Base-by-base conservation (phyloP, 1,139 yeast species). In the Diutina mesorugosa region DNA sequence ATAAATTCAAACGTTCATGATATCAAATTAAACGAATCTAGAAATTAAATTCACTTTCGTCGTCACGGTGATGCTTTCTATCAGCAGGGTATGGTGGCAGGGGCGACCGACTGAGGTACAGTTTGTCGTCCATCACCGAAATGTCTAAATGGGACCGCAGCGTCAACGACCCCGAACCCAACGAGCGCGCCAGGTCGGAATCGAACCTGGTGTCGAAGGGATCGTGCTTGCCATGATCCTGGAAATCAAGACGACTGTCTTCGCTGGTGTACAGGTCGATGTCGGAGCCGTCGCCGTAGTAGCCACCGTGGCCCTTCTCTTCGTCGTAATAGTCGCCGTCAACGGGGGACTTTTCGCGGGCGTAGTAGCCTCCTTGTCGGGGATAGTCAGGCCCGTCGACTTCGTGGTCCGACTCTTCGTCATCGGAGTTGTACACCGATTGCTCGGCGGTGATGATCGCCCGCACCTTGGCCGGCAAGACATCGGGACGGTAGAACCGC, bases 401-500 rank as follows among this genome's bases (percentile, higher is more conserved):
- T 35, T 35, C 41, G 14, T 35, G 41, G 41, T 35, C 41, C n/a
- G 41, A 35, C 2, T 35, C 41, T 35, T 35, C 41, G 41, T 12
- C 41, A 5, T 35, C 41, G n/a, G 41, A 35, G n/a, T 35, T 35
- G 41, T 35, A 35, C 14, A 35, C 10, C 10, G 53, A 50, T 32
- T 76, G 79, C 59, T 76, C 76, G 2, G 79, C 79, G 3, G 80
- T 76, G 55, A 74, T 69, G 51, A 76, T 74, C 28, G 68, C 61
- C 53, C 53, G 53, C 12, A 50, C 53, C 28, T 50, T 50, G 41
- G 26, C 28, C 14, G 53, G 53, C 45, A 50, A 50, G 28, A 50
- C 45, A 16, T 85, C 93, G 29, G 93, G 93, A 67, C 89, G 82
- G 74, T 87, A 87, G 71, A 87, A 87, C 65, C 95, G 76, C 63